A percentile compares a stretch with the other conserved stretches of the same genome.
Conservation (phyloP, 257 asterid genomes). For the Solanum peruvianum region DNA sequence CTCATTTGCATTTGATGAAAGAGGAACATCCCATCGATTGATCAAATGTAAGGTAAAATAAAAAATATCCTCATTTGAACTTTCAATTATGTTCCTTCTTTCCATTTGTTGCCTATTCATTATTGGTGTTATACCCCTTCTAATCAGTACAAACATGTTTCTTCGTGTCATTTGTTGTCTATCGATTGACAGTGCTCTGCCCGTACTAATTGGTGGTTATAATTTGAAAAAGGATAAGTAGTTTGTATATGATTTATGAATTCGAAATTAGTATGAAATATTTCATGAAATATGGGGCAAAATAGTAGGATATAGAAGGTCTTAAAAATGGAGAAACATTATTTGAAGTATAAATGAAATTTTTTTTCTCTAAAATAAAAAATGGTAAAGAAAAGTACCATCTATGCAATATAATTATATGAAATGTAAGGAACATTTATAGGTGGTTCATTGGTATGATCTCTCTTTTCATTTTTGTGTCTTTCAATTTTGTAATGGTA, state of each 20-base stretch:
- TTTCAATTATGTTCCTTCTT: background rate
- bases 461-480: background rate
- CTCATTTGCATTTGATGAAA: background rate
- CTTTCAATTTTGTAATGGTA: background rate
- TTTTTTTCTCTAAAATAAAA: background rate
- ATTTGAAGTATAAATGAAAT: background rate
- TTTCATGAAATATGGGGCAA: background rate
- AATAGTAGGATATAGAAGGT: background rate
- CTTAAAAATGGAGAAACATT: background rate
- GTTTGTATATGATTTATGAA: background rate
- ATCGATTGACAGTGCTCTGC: background rate
- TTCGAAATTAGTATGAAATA: background rate
- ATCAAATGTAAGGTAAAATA: background rate
- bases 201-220: background rate
- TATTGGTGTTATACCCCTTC: background rate
- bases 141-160: background rate
- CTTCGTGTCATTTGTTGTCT: background rate
- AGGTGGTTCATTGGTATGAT: no score
- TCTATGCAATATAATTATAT: no score
- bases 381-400: background rate
- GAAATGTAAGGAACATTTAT: background rate
- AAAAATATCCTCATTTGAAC: background rate
- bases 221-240: background rate
- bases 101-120: background rate
- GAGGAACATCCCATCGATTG: background rate